Base-by-base conservation (phyloP, 208 protist genomes). In the Trypanosoma melophagium region DNA sequence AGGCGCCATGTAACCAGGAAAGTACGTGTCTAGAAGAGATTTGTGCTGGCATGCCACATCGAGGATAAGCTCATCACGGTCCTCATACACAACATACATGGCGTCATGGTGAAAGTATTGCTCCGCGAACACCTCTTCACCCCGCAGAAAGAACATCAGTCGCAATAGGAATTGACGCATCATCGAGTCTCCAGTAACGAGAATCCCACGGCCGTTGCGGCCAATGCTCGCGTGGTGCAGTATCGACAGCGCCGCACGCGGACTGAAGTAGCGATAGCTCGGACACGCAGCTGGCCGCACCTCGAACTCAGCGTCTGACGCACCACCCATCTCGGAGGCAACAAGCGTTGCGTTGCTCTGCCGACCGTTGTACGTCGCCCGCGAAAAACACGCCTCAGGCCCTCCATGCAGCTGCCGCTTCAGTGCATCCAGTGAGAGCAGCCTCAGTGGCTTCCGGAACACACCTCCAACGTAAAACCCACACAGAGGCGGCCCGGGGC, bases 101-200 rank as follows among this genome's bases (percentile, higher is more conserved):
- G 38, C 50, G 49, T 76, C 70, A 19, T 1, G 13, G 53, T 76
- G 70, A 52, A 71, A 76, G 50, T 76, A 70, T 19, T 66, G 70
- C 24, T 76, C 70, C 2, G 49, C 9, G 56, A 70, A 53, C 5
- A 66, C 10, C 5, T 47, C 41, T 4, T 76, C 28, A 10, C 70
- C 65, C 31, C 70, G 66, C 7, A 76, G 19, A 40, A 72, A 53
- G 49, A 47, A 44, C 25, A 59, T 42, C 54, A 59, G 54, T 31
- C 54, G 1, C 3, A 59, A 13, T 13, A 59, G 7, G 4, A 76
- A 1, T n/a, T 76, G 70, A 7, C 70, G 49, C 70, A 76, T 52
- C 63, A 76, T 76, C 8, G 70, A 76, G 53, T 76, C 70, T 13
- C 70, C 70, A 22, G 47, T 66, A 21, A 76, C 47, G 31, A 76